A percentile compares a stretch with the other conserved stretches of the same genome.
Conservation (phyloP, 1,139 yeast genomes). For the Lodderomyces jiufengensis region DNA sequence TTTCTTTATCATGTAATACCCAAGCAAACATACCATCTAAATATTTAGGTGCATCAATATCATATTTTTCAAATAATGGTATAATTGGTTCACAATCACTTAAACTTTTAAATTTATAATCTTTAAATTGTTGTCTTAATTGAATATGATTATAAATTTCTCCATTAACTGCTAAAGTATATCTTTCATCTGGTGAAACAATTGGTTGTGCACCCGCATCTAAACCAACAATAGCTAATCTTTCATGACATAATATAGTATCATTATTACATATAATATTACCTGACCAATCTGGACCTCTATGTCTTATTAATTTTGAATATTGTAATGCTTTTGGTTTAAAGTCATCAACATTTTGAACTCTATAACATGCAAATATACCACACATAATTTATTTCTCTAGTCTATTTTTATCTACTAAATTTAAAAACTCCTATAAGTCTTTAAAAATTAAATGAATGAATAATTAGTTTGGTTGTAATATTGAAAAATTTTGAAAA, state of each 20-base stretch:
- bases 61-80: slow-evolving; percentile 86
- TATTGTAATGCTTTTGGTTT: slow-evolving; percentile 85
- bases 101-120: slow-evolving; percentile 77
- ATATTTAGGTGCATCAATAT: slow-evolving; percentile 82
- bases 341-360: slow-evolving; percentile 74
- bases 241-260: slow-evolving; percentile 86
- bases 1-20: slow-evolving; percentile 78
- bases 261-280: slow-evolving; percentile 65
- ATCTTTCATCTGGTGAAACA: slow-evolving; percentile 70
- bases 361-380: slow-evolving; percentile 87
- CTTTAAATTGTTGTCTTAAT: slow-evolving; percentile 68
- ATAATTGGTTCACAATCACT: slow-evolving; percentile 97
- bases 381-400: slow-evolving; percentile 76
- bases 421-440: too few relatives aligned
- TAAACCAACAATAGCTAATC: slow-evolving; percentile 92
- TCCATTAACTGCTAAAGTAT: slow-evolving; percentile 86
- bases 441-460: too few relatives aligned
- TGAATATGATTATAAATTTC: slow-evolving; percentile 96
- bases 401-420: too few relatives aligned
- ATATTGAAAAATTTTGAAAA: too few relatives aligned
- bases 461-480: too few relatives aligned
- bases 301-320: slow-evolving; percentile 90
- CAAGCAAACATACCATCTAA: slow-evolving; percentile 98
- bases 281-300: slow-evolving; percentile 99
- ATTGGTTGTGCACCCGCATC: slow-evolving; percentile 99